These are phyloP conservation scores for Diaporthe aspalathi DNA, from an alignment of 2,329 filamentous ascomycete species.

Conservation along the genomic window DNA sequence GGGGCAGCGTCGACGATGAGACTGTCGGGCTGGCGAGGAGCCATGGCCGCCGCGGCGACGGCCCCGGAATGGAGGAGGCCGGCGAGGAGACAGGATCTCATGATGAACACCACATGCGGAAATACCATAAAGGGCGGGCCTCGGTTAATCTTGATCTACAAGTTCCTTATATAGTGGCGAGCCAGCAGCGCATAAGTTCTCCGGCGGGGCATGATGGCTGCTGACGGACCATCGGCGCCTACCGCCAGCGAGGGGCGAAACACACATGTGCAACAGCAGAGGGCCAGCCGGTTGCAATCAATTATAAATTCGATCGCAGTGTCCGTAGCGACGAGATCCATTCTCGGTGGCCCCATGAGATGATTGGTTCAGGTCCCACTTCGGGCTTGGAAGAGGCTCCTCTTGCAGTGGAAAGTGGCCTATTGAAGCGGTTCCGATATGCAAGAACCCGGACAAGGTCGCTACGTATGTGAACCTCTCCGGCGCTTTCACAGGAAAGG, in stretches of 20 bases:
- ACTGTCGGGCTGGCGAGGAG: not conserved
- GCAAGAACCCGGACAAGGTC: not conserved
- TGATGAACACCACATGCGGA: not conserved
- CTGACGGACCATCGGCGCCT: not conserved
- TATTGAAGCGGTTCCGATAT: not conserved
- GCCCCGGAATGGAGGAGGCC: not conserved
- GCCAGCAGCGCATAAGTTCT: not conserved
- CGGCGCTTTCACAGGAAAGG: not conserved
- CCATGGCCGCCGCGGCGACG: not conserved
- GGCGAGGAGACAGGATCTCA: not conserved
- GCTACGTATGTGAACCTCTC: not conserved
- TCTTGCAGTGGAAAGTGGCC: conserved; percentile 5
- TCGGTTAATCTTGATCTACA: not conserved
- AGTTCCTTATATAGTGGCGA: not conserved
- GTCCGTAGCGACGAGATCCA: not conserved
- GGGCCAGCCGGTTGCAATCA: too few species aligned
- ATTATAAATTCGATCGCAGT: not conserved
- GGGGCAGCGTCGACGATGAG: conserved; percentile 5
- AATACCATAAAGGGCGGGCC: not conserved
- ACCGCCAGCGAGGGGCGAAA: too few species aligned
- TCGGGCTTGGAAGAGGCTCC: not conserved
- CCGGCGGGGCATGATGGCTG: not conserved
- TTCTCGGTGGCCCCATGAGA: too few species aligned
- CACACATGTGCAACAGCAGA: too few species aligned
- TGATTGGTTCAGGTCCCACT: not conserved